These are phyloP conservation scores for Parathielavia hyrcaniae DNA, from an alignment of 495 filamentous ascomycete genomes.

Conservation along the genomic window DNA sequence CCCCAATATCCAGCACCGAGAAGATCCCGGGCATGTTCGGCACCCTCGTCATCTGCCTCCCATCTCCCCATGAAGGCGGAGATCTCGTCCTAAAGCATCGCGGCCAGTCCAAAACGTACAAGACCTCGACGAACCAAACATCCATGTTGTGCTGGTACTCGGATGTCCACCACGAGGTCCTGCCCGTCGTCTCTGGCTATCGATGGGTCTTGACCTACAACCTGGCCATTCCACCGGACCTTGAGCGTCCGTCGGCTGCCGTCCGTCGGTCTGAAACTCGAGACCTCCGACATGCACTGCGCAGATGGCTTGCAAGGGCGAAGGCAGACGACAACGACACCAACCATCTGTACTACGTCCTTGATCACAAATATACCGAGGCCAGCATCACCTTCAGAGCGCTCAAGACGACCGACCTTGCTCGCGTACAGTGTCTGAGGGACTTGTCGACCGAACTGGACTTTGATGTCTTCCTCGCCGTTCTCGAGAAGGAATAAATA, in stretches of 20 bases:
- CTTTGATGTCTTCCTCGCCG: slow-evolving; percentile 36
- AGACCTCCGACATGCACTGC: slow-evolving; percentile 24
- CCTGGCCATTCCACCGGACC: slow-evolving; percentile 32
- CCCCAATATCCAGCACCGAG: slow-evolving; percentile 30
- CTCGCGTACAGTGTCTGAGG: slow-evolving; percentile 25
- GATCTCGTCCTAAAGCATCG: slow-evolving; percentile 42
- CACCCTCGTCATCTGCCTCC: slow-evolving; percentile 32
- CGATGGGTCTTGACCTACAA: slow-evolving; percentile 53
- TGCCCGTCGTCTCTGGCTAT: slow-evolving; percentile 45
- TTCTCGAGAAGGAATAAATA: slow-evolving; percentile 30
- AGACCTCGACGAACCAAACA: slow-evolving; percentile 35
- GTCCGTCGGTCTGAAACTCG: neutral
- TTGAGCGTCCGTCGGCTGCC: slow-evolving; percentile 11
- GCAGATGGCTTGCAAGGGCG: slow-evolving; percentile 17
- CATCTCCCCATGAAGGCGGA: slow-evolving; percentile 49
- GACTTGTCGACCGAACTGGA: slow-evolving; percentile 31
- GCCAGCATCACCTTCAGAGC: slow-evolving; percentile 32
- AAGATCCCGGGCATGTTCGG: slow-evolving; percentile 51
- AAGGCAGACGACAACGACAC: slow-evolving; percentile 2
- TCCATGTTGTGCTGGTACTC: slow-evolving; percentile 48
- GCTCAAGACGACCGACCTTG: slow-evolving; percentile 41
- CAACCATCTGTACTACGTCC: slow-evolving; percentile 31
- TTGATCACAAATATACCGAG: slow-evolving; percentile 48
- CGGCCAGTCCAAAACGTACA: slow-evolving; percentile 32
- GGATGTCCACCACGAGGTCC: slow-evolving; percentile 50